Evolutionary conservation across 164 flowering plant species (phyloP), one percentile per base, ranked within the genome.

Genomic region (Paratinospora sagittata): DNA sequence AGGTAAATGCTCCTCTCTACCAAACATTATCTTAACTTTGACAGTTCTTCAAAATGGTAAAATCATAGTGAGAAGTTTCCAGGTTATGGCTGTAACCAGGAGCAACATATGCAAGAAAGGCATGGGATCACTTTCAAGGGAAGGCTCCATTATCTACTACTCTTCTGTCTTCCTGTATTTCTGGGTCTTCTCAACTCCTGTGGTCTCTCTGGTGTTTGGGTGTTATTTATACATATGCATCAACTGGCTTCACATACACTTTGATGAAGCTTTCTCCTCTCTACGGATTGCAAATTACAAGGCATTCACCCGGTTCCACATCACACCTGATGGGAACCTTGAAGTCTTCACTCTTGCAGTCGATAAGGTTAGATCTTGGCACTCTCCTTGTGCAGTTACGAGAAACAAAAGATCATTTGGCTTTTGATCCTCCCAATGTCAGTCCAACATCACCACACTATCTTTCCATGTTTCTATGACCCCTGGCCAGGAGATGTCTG

Each of bases 251-350:
- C 90, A 93, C 87, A 55, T 96, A 60, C 99, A 96, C 81, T 96
- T 96, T 69, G 99, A 96, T 80, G 99, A 96, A 81, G 99, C 98
- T 57, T 96, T 96, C 85, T 96, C 99, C 23, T 96, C 99, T 30
- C 93, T 96, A 19, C 85, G 99, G 33, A 93, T 93, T 64, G 98
- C 99, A 65, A 96, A 96, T 78, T 96, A 93, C 87, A 96, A 96
- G 82, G 69, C 97, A 63, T 96, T 93, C 76, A 93, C 97, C 61
- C 91, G 98, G 55, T 96, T 91, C 78, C 92, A 90, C 73, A 87
- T 96, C 70, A 91, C 79, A 23, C 13, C n/a, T 36, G 79, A 83
- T 27, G 97, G 99, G 9, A 89, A 93, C 79, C 97, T 96, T 74
- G 96, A 96, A 77, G 94, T 96, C 70, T 96, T 77, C 80, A 91